Evolutionary conservation across 768 basidiomycete species (phyloP).

Genomic region (Suillus weaverae): DNA sequence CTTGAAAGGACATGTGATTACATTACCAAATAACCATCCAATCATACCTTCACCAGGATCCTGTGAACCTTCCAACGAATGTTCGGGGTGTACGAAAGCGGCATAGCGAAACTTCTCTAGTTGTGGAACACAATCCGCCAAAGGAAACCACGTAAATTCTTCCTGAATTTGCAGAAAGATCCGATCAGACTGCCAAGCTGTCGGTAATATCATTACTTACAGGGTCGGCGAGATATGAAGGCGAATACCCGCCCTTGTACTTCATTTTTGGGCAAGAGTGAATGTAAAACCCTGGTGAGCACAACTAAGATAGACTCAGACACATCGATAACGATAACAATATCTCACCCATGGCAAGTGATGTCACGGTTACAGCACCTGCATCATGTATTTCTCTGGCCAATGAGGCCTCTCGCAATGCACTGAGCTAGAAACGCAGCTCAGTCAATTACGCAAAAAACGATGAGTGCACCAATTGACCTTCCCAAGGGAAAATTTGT

Average conservation of each 20-base stretch:
- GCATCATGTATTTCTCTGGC: constrained; percentile 72
- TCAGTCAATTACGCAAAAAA: neutral
- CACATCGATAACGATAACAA: neutral
- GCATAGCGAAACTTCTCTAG: constrained; percentile 71
- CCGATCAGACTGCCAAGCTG: constrained; percentile 6
- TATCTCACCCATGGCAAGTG: constrained; percentile 82
- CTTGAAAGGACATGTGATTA: neutral
- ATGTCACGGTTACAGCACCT: constrained; percentile 62
- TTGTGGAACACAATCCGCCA: constrained; percentile 56
- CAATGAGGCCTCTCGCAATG: constrained; percentile 76
- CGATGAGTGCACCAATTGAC: constrained; percentile 33
- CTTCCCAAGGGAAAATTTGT: constrained; percentile 76
- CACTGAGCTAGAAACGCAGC: constrained; percentile 63
- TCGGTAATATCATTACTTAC: constrained; percentile 39
- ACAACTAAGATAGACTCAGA: neutral
- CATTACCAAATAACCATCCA: neutral
- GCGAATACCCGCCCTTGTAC: constrained; percentile 92
- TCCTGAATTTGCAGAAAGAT: constrained; percentile 46
- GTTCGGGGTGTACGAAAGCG: constrained; percentile 64
- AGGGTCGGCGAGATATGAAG: constrained; percentile 87
- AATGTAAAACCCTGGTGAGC: constrained; percentile 79
- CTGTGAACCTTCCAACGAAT: constrained; percentile 42
- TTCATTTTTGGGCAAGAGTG: constrained; percentile 92
- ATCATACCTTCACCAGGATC: constrained; percentile 28
- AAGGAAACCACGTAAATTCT: constrained; percentile 73